Evolutionary conservation across 768 basidiomycete genomes (phyloP), one percentile per base, ranked within the genome.

Genomic region (Kwoniella dejecticola): DNA sequence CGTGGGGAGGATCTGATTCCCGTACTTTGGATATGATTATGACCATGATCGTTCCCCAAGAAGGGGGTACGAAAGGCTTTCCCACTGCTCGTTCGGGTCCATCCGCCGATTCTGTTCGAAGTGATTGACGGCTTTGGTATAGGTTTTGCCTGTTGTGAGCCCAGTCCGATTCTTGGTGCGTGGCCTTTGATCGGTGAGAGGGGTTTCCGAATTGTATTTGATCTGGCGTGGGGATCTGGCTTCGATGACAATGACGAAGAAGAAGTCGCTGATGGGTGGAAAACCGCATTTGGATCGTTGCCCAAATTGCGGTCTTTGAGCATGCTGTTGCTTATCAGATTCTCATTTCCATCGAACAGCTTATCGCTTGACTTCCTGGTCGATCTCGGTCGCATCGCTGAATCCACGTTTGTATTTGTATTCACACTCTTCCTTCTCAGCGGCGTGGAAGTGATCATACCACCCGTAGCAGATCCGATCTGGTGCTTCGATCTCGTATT

Each of bases 141-240:
- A 4, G 52, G 38, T 17, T 53, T 52, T 27, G 15, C 11, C 27
- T 62, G 60, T 54, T 53, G 53, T 10, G 60, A 55, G 6, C 60
- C 48, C 15, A 62, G 27, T 21, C 60, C 60, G 27, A 62, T 54
- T 15, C 60, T 40, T 7, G 60, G 60, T 8, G 45, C 60, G 6
- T 26, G n/a, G 1, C 42, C 42, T 45, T 62, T 62, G 52, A 62
- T 15, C 19, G 60, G 60, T 31, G 60, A 62, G 1, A 62, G 27
- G 1, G 60, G 52, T 13, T 45, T 45, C 3, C 52, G 41, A 41
- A 15, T 6, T 17, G 17, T 38, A 12, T 13, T 53, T 15, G 5
- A 0, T 4, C 31, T 17, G 24, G 41, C 19, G n/a, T n/a, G n/a
- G 11, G 41, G 21, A 6, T 33, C 49, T 30, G 3, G 47, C 47